phyloP scores from a whole-genome alignment of 225 moss, liverwort and hornwort genomes.

The Anthoceros angustus region DNA sequence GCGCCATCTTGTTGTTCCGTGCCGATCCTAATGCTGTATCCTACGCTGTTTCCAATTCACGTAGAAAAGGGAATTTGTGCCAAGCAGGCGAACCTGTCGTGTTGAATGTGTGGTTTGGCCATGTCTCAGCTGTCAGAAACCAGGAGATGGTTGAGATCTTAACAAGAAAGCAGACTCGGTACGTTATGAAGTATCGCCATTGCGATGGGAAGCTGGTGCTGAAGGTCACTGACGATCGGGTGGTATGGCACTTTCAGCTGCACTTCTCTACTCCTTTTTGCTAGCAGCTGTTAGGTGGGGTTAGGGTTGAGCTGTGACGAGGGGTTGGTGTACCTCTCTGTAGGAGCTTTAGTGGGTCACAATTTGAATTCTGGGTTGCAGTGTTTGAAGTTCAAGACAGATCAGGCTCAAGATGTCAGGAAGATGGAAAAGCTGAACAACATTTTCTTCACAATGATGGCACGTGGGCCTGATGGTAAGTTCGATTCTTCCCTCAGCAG shows the following conservation, averaged over 20 bases:
- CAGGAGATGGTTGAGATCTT: constrained; percentile 14
- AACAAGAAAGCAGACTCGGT: constrained; percentile 36
- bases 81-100: neutral
- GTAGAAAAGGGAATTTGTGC: neutral
- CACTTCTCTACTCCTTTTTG: neutral
- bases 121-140: neutral
- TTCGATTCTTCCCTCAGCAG: neutral
- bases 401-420: constrained; percentile 79
- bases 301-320: neutral
- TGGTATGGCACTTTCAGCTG: constrained; percentile 19
- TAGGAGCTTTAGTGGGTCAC: neutral
- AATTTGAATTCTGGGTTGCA: constrained; percentile 10
- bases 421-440: constrained; percentile 98
- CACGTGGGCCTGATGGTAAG: constrained; percentile 84
- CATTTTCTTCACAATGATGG: constrained; percentile 82
- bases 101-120: neutral
- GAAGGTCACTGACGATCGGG: constrained; percentile 77
- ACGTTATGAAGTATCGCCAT: constrained; percentile 85
- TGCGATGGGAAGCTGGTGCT: constrained; percentile 86
- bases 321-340: neutral
- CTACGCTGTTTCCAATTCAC: constrained; percentile 1
- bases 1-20: constrained; percentile 57
- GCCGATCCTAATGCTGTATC: constrained; percentile 67
- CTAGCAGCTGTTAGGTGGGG: neutral
- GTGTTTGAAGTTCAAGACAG: constrained; percentile 89